A percentile compares a stretch with the other conserved stretches of the same genome.
These are phyloP conservation scores for Metschnikowia orientalis DNA, from an alignment of 805 yeast genomes.

Conservation along the genomic window DNA sequence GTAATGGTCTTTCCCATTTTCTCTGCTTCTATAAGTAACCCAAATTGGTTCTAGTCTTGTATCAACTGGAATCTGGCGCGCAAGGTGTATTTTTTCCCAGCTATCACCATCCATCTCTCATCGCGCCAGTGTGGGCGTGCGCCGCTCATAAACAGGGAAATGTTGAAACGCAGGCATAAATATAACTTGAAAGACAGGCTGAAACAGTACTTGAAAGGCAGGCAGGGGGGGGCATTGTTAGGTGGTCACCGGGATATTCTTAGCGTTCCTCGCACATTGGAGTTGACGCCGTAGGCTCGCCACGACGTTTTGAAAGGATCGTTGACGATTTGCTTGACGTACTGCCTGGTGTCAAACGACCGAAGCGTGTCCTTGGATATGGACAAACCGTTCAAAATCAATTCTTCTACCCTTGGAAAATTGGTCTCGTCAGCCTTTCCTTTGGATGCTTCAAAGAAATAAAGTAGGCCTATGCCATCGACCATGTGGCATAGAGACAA, in stretches of 20 bases:
- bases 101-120: constrained; percentile 4
- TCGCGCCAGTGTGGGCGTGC: constrained; percentile 13
- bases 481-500: constrained; percentile 33
- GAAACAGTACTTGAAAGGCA: too few relatives aligned
- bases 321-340: constrained; percentile 18
- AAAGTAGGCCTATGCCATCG: constrained; percentile 38
- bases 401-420: constrained; percentile 1
- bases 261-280: constrained; percentile 16
- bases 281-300: constrained; percentile 35
- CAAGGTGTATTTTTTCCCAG: constrained; percentile 5
- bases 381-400: constrained; percentile 32
- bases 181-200: too few relatives aligned
- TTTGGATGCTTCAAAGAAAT: constrained; percentile 20
- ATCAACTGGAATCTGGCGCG: constrained; percentile 8
- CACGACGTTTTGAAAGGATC: constrained; percentile 28
- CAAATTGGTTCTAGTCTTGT: too few relatives aligned
- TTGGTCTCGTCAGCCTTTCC: constrained; percentile 7
- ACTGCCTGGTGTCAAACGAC: constrained; percentile 16
- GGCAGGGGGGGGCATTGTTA: too few relatives aligned
- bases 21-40: too few relatives aligned
- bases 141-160: constrained; percentile 6
- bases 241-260: too few relatives aligned
- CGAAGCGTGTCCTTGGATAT: constrained; percentile 27
- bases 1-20: too few relatives aligned
- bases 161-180: too few relatives aligned